A percentile compares a stretch with the other conserved stretches of the same genome.
These are phyloP conservation scores for Barnettozyma sp. DNA, from an alignment of 805 yeast genomes.

Conservation along the genomic window DNA sequence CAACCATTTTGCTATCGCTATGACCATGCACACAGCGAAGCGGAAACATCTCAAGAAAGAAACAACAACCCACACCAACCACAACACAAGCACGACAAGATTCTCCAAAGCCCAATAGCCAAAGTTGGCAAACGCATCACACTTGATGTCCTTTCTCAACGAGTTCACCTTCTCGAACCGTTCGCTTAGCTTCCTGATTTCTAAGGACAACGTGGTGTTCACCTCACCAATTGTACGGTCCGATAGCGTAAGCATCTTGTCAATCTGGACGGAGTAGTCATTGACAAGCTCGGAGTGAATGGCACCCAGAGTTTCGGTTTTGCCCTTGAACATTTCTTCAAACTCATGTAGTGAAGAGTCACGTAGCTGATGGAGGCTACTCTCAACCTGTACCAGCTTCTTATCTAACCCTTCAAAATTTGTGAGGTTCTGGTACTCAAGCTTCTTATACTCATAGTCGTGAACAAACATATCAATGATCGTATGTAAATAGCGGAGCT, in stretches of 20 bases:
- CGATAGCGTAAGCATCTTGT: constrained; percentile 52
- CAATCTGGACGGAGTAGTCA: constrained; percentile 43
- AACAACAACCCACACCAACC: constrained; percentile 53
- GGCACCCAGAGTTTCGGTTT: constrained; percentile 15
- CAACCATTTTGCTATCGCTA: constrained; percentile 1
- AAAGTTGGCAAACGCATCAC: constrained; percentile 30
- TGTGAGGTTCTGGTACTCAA: constrained; percentile 11
- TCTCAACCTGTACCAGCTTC: constrained; percentile 8
- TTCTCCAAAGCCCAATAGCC: constrained; percentile 45
- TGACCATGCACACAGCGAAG: constrained; percentile 3
- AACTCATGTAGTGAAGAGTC: constrained; percentile 6
- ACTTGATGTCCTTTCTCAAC: constrained; percentile 23
- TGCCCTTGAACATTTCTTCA: constrained; percentile 15
- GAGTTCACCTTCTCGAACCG: constrained; percentile 35
- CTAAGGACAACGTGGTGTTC: constrained; percentile 61
- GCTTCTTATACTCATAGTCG: constrained; percentile 15
- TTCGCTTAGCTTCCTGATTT: constrained; percentile 48
- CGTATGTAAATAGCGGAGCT: constrained; percentile 5
- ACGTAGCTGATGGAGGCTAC: constrained; percentile 3
- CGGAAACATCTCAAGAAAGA: constrained; percentile 36
- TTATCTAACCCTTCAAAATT: constrained; percentile 12
- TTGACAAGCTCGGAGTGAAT: constrained; percentile 19
- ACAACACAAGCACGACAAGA: constrained; percentile 42
- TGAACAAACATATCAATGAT: constrained; percentile 18
- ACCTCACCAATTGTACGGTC: constrained; percentile 70